Evolutionary conservation across 2,329 filamentous ascomycete species (phyloP).

Genomic region (Camillea tinctor): DNA sequence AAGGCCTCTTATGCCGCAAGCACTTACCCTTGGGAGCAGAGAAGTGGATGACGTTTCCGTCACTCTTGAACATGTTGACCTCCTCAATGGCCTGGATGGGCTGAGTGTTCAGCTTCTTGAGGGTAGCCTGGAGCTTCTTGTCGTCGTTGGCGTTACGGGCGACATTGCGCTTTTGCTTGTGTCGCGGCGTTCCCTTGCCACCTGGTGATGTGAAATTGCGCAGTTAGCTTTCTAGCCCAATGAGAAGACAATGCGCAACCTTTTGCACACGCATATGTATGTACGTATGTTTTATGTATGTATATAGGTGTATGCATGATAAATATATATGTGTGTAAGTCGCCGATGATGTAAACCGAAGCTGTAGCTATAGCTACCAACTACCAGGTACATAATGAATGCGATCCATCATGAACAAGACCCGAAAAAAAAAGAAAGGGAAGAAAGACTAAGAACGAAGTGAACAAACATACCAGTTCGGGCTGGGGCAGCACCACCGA

Average conservation of each 20-base stretch:
- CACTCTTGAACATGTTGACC: constrained; percentile 99
- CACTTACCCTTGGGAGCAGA: constrained; percentile 89
- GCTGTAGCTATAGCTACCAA: too few relatives aligned
- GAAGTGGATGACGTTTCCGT: constrained; percentile 99
- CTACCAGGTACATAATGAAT: background rate
- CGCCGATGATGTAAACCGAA: background rate
- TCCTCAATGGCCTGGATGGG: constrained; percentile 99
- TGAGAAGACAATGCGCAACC: background rate
- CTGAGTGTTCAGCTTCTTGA: constrained; percentile 99
- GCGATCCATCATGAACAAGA: background rate
- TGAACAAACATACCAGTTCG: constrained; percentile 31
- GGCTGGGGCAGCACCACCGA: constrained; percentile 32
- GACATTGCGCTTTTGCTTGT: constrained; percentile 98
- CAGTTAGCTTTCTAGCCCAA: constrained; percentile 8
- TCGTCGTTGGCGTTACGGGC: constrained; percentile 91
- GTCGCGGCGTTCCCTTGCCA: constrained; percentile 96
- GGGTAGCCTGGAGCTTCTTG: constrained; percentile 96
- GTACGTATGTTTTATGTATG: too few relatives aligned
- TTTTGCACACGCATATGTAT: too few relatives aligned
- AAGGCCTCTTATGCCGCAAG: background rate
- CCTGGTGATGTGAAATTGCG: constrained; percentile 36
- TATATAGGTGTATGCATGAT: too few relatives aligned
- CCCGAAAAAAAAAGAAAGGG: background rate
- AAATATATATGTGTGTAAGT: background rate
- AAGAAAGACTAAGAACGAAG: too few relatives aligned